Conservation (phyloP, 345 rosid species). For the Arabis hirsuta region DNA sequence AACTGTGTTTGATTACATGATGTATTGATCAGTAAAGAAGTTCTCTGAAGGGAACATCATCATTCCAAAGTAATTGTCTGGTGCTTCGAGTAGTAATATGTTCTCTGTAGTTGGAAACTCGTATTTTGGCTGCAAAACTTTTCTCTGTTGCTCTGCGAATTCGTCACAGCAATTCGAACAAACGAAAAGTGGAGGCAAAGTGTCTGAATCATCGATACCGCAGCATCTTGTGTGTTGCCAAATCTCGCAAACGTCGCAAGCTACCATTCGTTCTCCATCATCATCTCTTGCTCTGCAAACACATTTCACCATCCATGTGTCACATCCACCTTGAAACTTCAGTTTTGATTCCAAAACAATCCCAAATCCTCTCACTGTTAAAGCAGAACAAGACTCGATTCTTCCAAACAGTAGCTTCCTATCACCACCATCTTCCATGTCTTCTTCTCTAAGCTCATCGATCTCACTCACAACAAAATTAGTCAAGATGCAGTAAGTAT, state of each 20-base stretch:
- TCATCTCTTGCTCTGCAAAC: slow-evolving; percentile 80
- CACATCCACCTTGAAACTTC: slow-evolving; percentile 69
- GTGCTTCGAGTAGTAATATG: slow-evolving; percentile 38
- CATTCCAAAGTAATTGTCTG: slow-evolving; percentile 28
- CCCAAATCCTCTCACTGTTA: slow-evolving; percentile 60
- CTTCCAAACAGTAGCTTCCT: slow-evolving; percentile 54
- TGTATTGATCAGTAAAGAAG: slow-evolving; percentile 12
- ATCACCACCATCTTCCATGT: slow-evolving; percentile 51
- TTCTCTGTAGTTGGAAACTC: slow-evolving; percentile 43
- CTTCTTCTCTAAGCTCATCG: slow-evolving; percentile 47
- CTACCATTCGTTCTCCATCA: slow-evolving; percentile 93
- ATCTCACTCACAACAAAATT: slow-evolving; percentile 60
- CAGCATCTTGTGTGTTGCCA: slow-evolving; percentile 95
- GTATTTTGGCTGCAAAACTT: slow-evolving; percentile 39
- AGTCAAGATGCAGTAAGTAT: slow-evolving; percentile 68
- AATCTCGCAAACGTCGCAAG: slow-evolving; percentile 80
- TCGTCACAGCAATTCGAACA: slow-evolving; percentile 69
- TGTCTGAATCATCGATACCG: slow-evolving; percentile 67
- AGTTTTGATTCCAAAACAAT: slow-evolving; percentile 48
- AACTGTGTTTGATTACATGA: slow-evolving; percentile 14
- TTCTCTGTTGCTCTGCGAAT: slow-evolving; percentile 46
- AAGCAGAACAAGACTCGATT: slow-evolving; percentile 56
- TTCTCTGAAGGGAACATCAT: slow-evolving; percentile 40
- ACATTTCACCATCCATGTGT: slow-evolving; percentile 80
- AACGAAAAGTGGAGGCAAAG: slow-evolving; percentile 73